Evolutionary conservation across 345 rosid species (phyloP).

Genomic region (Sisymbrium irio): DNA sequence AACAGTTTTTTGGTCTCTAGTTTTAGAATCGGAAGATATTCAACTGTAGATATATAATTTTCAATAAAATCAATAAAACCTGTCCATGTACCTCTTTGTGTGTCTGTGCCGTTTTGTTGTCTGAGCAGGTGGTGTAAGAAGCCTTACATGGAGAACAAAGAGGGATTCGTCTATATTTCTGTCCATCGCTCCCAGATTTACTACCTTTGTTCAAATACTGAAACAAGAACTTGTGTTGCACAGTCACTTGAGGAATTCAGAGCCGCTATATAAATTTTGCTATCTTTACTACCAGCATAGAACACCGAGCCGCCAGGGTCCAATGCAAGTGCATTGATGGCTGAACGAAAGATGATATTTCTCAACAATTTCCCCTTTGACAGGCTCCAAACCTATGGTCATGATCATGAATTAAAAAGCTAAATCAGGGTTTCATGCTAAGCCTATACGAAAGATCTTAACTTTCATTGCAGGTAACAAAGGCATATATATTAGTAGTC

Average conservation of each 20-base stretch:
- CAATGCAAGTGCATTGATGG: constrained; percentile 69
- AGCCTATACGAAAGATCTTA: background rate
- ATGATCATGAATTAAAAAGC: background rate
- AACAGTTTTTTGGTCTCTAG: no score
- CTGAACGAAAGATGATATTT: constrained; percentile 66
- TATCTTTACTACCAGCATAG: constrained; percentile 85
- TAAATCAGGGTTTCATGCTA: background rate
- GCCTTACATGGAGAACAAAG: no score
- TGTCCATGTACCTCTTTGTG: no score
- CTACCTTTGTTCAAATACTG: constrained; percentile 72
- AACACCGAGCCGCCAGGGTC: constrained; percentile 82
- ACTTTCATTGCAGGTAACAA: background rate
- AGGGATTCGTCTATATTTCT: no score
- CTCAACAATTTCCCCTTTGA: constrained; percentile 57
- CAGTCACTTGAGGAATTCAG: constrained; percentile 54
- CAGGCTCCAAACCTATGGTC: constrained; percentile 74
- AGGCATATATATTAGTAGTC: background rate
- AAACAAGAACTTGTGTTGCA: constrained; percentile 61
- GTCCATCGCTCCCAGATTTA: no score
- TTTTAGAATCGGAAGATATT: no score
- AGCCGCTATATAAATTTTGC: constrained; percentile 70
- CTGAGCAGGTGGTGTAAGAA: no score
- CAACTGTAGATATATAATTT: no score
- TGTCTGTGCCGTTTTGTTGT: no score
- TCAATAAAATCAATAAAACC: no score